Evolutionary conservation across 768 basidiomycete species (phyloP), one percentile per base, ranked within the genome.

Genomic region (Macrolepiota albuminosa): DNA sequence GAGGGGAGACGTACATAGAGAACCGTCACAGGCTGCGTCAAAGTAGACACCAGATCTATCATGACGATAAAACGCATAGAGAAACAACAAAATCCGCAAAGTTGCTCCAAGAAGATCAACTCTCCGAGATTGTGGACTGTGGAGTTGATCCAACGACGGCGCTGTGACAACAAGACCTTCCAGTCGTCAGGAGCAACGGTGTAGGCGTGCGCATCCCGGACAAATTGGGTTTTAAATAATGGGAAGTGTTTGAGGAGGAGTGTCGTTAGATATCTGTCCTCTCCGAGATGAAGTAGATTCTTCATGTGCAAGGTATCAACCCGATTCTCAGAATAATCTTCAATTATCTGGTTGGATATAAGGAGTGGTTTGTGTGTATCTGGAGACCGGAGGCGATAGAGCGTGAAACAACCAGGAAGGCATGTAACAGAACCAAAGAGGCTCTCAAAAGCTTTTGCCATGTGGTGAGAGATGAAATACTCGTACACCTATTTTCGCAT

Each of bases 111-210:
- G 78, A 95, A 94, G 57, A 98, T 78, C 46, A 99, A 79, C 69
- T 98, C 96, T 54, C 88, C 92, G 57, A 99, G 76, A 74, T 99
- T 99, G 77, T 99, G 96, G 11, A 99, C 86, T 0, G 96, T 99
- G 18, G 96, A 98, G 78, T 99, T 99, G 75, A 99, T 99, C 96
- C 97, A 99, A 67, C 97, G 91, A 75, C 96, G 91, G 78, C 96
- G 88, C 70, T 99, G 97, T 8, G 94, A 97, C 24, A 99, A 76
- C 55, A 99, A 73, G 29, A 98, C 88, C 71, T 87, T 88, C 93
- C 94, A 97, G 66, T 94, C 91, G 66, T 96, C 95, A 0, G 96
- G 96, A 3, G 96, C 96, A 16, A 98, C 91, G 0, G 96, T 98
- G 70, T 83, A 90, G 0, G 95, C 97, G 70, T 93, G 89, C 1